Evolutionary conservation across 2,329 filamentous ascomycete genomes (phyloP), one percentile per base, ranked within the genome.

Genomic region (Beauveria rudraprayagi): DNA sequence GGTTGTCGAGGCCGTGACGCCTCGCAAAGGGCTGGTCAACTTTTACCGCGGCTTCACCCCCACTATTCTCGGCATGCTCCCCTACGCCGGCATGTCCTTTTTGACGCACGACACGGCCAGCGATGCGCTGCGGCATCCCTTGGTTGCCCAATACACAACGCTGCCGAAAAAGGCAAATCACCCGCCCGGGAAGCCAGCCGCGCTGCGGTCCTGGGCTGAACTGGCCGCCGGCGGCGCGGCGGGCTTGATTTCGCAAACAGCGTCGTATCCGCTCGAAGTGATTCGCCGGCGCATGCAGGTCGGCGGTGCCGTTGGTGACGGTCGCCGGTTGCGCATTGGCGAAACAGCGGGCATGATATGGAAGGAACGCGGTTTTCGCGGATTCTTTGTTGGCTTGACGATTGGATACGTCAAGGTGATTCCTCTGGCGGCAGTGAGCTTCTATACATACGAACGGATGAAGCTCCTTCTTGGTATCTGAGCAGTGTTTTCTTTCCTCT

Each of bases 321-420:
- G 93, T 0, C 90, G 85, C 67, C 80, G 90, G 51, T 75, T 96
- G 51, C 80, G 86, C 56, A 90, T 99, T 65, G 77, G 78, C 17
- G 93, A 97, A 76, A 96, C 93, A 1, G 87, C 87, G 3, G 77
- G 76, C 65, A 82, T 86, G 70, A 94, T 99, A 65, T 86, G 86
- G 66, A 77, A 81, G 51, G 91, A 97, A 75, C 82, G 81, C 61
- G 94, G 94, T 0, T 75, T 87, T 62, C 80, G 83, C 56, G 94
- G 94, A 0, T 97, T 96, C 77, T 99, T 91, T 73, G 88, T 97
- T 11, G 94, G 94, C 0, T 76, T 99, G 71, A 91, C 89, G 1
- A 97, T 99, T 73, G 94, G 94, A 8, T 99, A 97, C 73, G 84
- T 92, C 70, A 99, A 99, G 78, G 85, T 97, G 56, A 81, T 97